phyloP scores from a whole-genome alignment of 768 basidiomycete species.

The Cystobasidium tubakii region DNA sequence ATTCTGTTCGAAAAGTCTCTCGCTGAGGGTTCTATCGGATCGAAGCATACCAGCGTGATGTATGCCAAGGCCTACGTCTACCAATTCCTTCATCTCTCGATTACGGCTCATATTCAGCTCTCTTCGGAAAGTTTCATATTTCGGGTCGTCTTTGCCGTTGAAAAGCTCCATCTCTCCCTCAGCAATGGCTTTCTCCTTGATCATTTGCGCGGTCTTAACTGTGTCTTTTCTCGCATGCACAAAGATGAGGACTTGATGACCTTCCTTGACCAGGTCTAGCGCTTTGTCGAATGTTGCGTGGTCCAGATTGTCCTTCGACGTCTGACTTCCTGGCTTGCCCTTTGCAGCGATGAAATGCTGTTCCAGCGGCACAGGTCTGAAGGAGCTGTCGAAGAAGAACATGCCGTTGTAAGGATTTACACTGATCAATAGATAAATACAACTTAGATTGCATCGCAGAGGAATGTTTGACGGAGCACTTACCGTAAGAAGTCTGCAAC shows the following conservation, averaged over 20 bases:
- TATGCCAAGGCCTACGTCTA: slow-evolving; percentile 83
- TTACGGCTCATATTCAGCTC: slow-evolving; percentile 76
- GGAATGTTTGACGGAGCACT: too few relatives aligned
- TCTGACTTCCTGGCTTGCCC: slow-evolving; percentile 71
- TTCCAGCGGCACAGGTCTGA: slow-evolving; percentile 90
- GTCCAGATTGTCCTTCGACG: slow-evolving; percentile 79
- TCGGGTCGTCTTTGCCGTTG: slow-evolving; percentile 72
- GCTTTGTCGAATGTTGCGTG: slow-evolving; percentile 84
- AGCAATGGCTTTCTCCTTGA: slow-evolving; percentile 64
- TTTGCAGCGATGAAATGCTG: slow-evolving; percentile 92
- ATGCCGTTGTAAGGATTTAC: slow-evolving; percentile 79
- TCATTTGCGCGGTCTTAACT: slow-evolving; percentile 75
- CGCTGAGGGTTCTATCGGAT: slow-evolving; percentile 88
- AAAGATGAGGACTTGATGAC: slow-evolving; percentile 99
- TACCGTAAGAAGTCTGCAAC: slow-evolving; percentile 91
- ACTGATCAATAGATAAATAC: slow-evolving; percentile 55
- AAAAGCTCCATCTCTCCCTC: slow-evolving; percentile 74
- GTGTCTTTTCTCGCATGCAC: slow-evolving; percentile 98
- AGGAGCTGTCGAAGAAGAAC: slow-evolving; percentile 97
- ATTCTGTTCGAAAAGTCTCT: slow-evolving; percentile 81
- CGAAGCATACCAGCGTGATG: slow-evolving; percentile 98
- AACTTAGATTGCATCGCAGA: too few relatives aligned
- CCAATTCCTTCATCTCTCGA: slow-evolving; percentile 92
- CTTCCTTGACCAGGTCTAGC: slow-evolving; percentile 72
- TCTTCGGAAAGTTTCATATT: slow-evolving; percentile 67